These are phyloP conservation scores for Handroanthus guayacan DNA, from an alignment of 257 asterid genomes.

Conservation along the genomic window DNA sequence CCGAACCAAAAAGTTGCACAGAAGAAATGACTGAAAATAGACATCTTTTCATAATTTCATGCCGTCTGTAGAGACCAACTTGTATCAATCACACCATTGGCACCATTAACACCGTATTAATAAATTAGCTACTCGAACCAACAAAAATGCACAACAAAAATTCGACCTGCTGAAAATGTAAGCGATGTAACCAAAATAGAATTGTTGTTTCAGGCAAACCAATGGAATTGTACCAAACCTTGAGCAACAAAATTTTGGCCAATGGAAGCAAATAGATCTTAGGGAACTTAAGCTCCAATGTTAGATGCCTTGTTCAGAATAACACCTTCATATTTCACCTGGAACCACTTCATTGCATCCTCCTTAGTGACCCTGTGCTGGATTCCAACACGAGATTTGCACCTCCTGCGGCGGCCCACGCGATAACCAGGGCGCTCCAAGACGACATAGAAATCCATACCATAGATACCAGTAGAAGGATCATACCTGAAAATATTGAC, in stretches of 20 bases:
- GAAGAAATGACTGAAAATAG: no score
- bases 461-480: conserved; percentile 64
- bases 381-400: conserved; percentile 55
- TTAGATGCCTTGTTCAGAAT: conserved; percentile 62
- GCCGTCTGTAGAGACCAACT: no score
- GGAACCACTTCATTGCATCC: conserved; percentile 64
- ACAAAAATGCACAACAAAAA: not conserved
- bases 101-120: not conserved
- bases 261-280: not conserved
- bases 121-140: conserved; percentile 1
- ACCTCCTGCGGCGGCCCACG: conserved; percentile 55
- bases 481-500: conserved; percentile 46
- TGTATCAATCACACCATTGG: not conserved
- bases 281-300: conserved; percentile 36
- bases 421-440: conserved; percentile 55
- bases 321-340: conserved; percentile 64
- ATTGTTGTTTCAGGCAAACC: conserved; percentile 8
- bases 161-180: conserved; percentile 3
- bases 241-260: not conserved
- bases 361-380: conserved; percentile 60
- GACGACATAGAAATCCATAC: conserved; percentile 59
- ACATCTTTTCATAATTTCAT: no score
- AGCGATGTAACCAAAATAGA: not conserved
- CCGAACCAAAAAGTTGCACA: no score
- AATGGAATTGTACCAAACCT: conserved; percentile 39